Evolutionary conservation across 306 rosid species (phyloP).

Genomic region (Cyclanthera cordifolia): DNA sequence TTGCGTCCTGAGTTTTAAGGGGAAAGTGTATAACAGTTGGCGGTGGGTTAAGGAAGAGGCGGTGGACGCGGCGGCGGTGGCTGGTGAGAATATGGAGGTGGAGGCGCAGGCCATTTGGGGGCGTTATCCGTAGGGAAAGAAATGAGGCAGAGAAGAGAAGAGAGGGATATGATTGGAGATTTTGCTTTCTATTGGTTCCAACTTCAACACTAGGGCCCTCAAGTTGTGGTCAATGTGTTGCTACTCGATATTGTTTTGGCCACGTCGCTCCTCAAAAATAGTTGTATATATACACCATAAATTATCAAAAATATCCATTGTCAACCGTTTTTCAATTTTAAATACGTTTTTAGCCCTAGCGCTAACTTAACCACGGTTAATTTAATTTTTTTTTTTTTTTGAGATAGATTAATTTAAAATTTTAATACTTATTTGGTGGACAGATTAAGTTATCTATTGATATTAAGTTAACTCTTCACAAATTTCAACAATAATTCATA

Average conservation of each 20-base stretch:
- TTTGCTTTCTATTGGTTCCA: constrained; percentile 19
- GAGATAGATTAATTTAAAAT: too few relatives aligned
- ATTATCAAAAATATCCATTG: too few relatives aligned
- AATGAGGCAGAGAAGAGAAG: neutral
- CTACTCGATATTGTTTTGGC: neutral
- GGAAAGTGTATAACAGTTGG: constrained; percentile 18
- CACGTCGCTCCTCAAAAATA: too few relatives aligned
- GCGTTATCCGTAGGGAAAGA: constrained; percentile 28
- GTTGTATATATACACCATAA: too few relatives aligned
- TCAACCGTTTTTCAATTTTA: too few relatives aligned
- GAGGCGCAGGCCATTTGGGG: constrained; percentile 46
- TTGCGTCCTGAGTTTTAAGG: constrained; percentile 11
- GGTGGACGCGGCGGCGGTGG: constrained; percentile 14
- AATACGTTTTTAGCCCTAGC: too few relatives aligned
- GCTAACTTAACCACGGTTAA: too few relatives aligned
- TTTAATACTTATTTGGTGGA: too few relatives aligned
- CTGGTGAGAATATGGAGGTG: constrained; percentile 36
- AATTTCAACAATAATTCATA: too few relatives aligned
- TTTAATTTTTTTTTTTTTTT: too few relatives aligned
- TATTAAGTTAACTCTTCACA: too few relatives aligned
- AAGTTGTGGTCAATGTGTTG: neutral
- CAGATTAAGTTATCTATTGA: too few relatives aligned
- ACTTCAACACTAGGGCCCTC: constrained; percentile 12
- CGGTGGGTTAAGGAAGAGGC: constrained; percentile 19
- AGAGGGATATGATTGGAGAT: constrained; percentile 10